phyloP scores from a whole-genome alignment of 805 yeast species.

The Debaryomyces hansenii region DNA sequence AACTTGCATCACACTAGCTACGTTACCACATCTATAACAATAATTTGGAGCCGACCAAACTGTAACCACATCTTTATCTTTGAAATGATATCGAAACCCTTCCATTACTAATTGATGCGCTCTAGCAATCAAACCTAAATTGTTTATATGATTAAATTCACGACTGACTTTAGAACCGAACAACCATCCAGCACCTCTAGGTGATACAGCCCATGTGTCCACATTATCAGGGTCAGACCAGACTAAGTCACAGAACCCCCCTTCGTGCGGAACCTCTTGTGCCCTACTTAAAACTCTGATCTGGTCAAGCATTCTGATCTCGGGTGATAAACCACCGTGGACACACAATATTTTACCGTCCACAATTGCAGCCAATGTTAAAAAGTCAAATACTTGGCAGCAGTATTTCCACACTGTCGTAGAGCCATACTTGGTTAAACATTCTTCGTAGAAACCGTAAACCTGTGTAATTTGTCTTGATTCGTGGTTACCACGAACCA shows the following conservation, averaged over 20 bases:
- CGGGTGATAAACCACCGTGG: slow-evolving; percentile 97
- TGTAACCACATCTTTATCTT: slow-evolving; percentile 93
- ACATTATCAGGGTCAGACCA: slow-evolving; percentile 99
- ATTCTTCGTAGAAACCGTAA: slow-evolving; percentile 96
- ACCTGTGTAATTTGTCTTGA: slow-evolving; percentile 98
- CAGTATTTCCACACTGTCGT: slow-evolving; percentile 96
- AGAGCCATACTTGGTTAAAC: slow-evolving; percentile 88
- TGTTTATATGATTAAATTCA: slow-evolving; percentile 94
- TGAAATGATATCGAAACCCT: slow-evolving; percentile 94
- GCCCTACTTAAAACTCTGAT: slow-evolving; percentile 92
- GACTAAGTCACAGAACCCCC: slow-evolving; percentile 95
- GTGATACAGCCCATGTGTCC: slow-evolving; percentile 97
- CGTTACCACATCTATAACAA: slow-evolving; percentile 97
- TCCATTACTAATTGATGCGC: slow-evolving; percentile 99
- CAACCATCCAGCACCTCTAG: slow-evolving; percentile 98
- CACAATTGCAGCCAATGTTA: slow-evolving; percentile 91
- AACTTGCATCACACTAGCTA: slow-evolving; percentile 96
- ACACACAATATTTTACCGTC: slow-evolving; percentile 95
- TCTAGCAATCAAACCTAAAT: slow-evolving; percentile 83
- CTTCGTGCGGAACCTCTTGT: slow-evolving; percentile 98
- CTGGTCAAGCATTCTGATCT: slow-evolving; percentile 95
- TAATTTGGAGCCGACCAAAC: slow-evolving; percentile 98
- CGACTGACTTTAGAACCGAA: slow-evolving; percentile 93
- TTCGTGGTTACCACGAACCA: slow-evolving; percentile 98
- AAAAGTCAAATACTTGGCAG: slow-evolving; percentile 92